Conservation (phyloP, 2,329 filamentous ascomycete genomes). For the Byssoonygena ceratinophila region DNA sequence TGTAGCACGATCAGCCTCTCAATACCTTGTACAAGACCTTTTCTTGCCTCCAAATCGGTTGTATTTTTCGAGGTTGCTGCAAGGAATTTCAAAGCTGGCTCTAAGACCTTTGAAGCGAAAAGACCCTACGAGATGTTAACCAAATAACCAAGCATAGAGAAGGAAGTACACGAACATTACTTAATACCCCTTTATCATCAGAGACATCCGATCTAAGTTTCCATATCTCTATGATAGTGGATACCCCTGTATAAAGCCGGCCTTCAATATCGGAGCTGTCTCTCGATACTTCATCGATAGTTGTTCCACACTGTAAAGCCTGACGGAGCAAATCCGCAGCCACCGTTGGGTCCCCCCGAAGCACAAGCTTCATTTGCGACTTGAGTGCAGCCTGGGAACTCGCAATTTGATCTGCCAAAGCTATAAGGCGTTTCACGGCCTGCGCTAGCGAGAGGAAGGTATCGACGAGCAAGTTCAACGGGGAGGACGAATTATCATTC, state of each 20-base stretch:
- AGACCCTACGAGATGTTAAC: conserved; percentile 9
- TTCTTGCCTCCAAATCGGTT: neutral
- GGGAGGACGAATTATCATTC: neutral
- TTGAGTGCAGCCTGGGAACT: conserved; percentile 22
- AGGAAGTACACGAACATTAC: conserved; percentile 23
- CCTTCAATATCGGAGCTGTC: neutral
- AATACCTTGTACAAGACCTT: conserved; percentile 17
- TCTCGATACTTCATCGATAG: neutral
- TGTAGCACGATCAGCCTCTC: conserved; percentile 33
- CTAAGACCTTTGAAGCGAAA: conserved; percentile 3
- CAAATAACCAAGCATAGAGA: neutral
- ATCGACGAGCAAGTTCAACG: neutral
- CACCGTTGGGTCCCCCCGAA: conserved; percentile 29
- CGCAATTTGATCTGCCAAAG: conserved; percentile 5
- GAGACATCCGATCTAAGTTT: conserved; percentile 28
- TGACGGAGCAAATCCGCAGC: conserved; percentile 26
- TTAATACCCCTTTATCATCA: conserved; percentile 27
- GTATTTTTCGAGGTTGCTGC: neutral
- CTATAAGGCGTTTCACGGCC: conserved; percentile 9
- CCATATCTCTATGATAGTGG: conserved; percentile 31
- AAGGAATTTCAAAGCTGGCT: conserved; percentile 9
- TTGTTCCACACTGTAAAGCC: neutral
- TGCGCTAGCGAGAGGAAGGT: conserved; percentile 11
- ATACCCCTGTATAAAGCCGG: conserved; percentile 28
- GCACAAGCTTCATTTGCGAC: conserved; percentile 32